Evolutionary conservation across 2,329 filamentous ascomycete species (phyloP).

Genomic region (Fusarium duplospermum): DNA sequence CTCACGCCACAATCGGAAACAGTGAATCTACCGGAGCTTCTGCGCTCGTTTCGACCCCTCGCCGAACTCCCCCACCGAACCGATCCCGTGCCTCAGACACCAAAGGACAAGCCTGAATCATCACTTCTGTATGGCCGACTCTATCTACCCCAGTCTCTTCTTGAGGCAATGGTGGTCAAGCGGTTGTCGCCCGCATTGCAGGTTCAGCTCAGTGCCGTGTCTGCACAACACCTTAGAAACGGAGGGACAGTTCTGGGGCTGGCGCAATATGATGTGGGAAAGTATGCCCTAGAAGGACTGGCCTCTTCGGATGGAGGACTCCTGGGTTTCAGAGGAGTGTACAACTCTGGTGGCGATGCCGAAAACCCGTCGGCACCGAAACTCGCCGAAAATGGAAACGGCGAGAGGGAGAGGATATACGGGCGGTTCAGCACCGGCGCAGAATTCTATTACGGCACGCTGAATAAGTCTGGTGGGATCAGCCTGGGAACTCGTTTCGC

Average conservation of each 20-base stretch:
- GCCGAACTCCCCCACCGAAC: slow-evolving; percentile 64
- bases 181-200: slow-evolving; percentile 82
- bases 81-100: slow-evolving; percentile 37
- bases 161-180: slow-evolving; percentile 87
- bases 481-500: slow-evolving; percentile 91
- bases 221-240: slow-evolving; percentile 75
- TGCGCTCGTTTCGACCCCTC: slow-evolving; percentile 85
- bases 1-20: slow-evolving; percentile 76
- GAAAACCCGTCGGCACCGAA: slow-evolving; percentile 42
- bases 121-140: slow-evolving; percentile 80
- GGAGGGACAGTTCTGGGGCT: slow-evolving; percentile 80
- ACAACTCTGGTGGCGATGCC: slow-evolving; percentile 89
- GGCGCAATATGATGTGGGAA: slow-evolving; percentile 85
- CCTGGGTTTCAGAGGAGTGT: slow-evolving; percentile 87
- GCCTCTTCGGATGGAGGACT: slow-evolving; percentile 93
- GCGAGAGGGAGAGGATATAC: slow-evolving; percentile 71
- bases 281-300: slow-evolving; percentile 89
- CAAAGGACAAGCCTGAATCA: slow-evolving; percentile 53
- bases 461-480: slow-evolving; percentile 94
- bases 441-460: slow-evolving; percentile 93
- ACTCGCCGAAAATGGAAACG: slow-evolving; percentile 36
- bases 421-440: slow-evolving; percentile 91
- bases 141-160: slow-evolving; percentile 84
- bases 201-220: slow-evolving; percentile 83
- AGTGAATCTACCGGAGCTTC: slow-evolving; percentile 80